Evolutionary conservation across 2,329 filamentous ascomycete genomes (phyloP).

Genomic region (Xylaria hypoxylon): DNA sequence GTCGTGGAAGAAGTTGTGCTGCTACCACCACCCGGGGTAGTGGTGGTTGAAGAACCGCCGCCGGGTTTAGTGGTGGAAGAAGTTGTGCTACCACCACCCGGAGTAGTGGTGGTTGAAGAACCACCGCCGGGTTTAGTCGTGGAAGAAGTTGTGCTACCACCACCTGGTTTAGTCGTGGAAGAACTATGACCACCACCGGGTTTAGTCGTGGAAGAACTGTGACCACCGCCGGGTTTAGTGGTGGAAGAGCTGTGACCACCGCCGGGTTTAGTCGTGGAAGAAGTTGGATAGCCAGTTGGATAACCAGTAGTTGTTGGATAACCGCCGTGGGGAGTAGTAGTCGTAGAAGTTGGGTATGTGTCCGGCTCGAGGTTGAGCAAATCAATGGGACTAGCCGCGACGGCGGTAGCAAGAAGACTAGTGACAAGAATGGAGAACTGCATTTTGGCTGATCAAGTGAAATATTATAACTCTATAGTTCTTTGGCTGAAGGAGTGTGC

Average conservation of each 20-base stretch:
- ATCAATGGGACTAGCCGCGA: constrained; percentile 17
- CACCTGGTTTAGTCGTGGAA: neutral
- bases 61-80: constrained; percentile 2
- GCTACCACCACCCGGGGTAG: constrained; percentile 3
- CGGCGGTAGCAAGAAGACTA: constrained; percentile 22
- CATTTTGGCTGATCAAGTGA: constrained; percentile 21
- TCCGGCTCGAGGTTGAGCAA: neutral
- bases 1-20: constrained; percentile 3
- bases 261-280: neutral
- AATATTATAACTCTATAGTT: constrained; percentile 24
- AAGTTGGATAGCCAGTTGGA: constrained; percentile 9
- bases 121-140: neutral
- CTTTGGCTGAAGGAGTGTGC: constrained; percentile 12
- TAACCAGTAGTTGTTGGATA: constrained; percentile 2
- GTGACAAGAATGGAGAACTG: constrained; percentile 24
- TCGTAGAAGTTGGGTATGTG: constrained; percentile 4
- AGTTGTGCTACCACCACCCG: too few species aligned
- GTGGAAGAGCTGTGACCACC: neutral
- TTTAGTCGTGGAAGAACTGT: neutral
- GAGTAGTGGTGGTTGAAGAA: too few species aligned
- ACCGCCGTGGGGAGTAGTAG: neutral
- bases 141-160: neutral
- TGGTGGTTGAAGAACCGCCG: neutral
- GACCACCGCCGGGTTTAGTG: neutral
- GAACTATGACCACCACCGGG: neutral